Evolutionary conservation across 2,329 filamentous ascomycete genomes (phyloP), one percentile per base, ranked within the genome.

Genomic region (Teratosphaeriaceae sp.): DNA sequence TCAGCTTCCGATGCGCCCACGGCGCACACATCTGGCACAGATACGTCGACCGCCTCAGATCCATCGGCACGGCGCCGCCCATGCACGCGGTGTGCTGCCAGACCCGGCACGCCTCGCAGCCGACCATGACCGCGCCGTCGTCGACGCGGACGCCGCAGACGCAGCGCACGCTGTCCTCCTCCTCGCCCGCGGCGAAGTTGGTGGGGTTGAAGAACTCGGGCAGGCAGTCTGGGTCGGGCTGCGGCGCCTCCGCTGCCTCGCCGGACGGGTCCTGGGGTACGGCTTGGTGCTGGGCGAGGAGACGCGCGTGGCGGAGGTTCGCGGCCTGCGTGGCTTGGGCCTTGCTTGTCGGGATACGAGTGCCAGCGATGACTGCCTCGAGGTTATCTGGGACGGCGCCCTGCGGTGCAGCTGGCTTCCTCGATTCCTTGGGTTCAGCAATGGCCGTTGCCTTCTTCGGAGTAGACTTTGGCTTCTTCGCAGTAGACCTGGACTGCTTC

Each of bases 81-180:
- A 61, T 44, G 30, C 59, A 61, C 2, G 18, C 27, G 9, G 45
- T 36, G 35, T 62, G 58, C 53, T 62, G 57, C 58, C 59, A 62
- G 8, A 57, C 57, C 16, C 20, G 19, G 24, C 57, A 60, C 15
- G 30, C 29, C 12, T 58, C 55, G 47, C 58, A 60, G 3, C 31
- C 39, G 7, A 58, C 35, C 51, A 53, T 57, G 4, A 49, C 40
- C 5, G 36, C 39, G 19, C 44, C 37, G 20, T 54, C 46, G 40
- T 55, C 49, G n/a, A 33, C 29, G 9, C 15, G 43, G 9, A 38
- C 43, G n/a, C 55, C 56, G 35, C 59, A 62, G 26, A 56, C 45
- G 41, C 58, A 61, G 18, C 57, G 55, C 7, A 59, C 47, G 2
- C 48, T 38, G 3, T 47, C 51, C 3, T 51, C 37, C 5, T 46